Conservation (phyloP, 2,329 filamentous ascomycete genomes). For the Cercospora sp. region DNA sequence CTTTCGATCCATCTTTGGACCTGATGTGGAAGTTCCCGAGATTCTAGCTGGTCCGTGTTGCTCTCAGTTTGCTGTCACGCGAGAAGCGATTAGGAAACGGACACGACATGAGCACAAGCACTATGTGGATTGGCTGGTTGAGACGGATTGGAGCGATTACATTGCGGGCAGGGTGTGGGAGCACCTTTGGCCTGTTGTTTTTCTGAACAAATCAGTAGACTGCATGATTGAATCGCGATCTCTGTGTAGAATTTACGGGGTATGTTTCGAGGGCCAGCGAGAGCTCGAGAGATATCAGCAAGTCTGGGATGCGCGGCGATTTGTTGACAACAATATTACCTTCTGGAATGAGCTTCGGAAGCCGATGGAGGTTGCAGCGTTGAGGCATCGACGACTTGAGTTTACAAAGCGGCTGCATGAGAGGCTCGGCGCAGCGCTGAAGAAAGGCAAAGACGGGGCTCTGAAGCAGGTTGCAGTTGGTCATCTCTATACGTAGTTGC, state of each 20-base stretch:
- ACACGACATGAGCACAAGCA: constrained; percentile 21
- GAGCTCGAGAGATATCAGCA: constrained; percentile 21
- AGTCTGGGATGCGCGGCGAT: constrained; percentile 25
- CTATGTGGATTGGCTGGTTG: constrained; percentile 18
- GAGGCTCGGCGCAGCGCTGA: constrained; percentile 5
- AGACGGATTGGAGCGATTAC: constrained; percentile 20
- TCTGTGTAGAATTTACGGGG: constrained; percentile 25
- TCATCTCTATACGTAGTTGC: neutral
- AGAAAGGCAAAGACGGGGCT: constrained; percentile 4
- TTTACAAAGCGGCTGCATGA: constrained; percentile 16
- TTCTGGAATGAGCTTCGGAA: constrained; percentile 23
- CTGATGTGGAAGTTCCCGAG: constrained; percentile 21
- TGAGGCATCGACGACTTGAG: constrained; percentile 8
- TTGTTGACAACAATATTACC: constrained; percentile 15
- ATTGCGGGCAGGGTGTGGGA: constrained; percentile 27
- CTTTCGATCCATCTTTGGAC: constrained; percentile 23
- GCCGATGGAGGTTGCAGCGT: constrained; percentile 4
- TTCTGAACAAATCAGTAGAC: constrained; percentile 20
- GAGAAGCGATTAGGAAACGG: constrained; percentile 18
- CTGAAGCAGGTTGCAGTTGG: neutral
- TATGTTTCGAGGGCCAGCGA: constrained; percentile 22
- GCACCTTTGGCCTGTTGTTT: constrained; percentile 29
- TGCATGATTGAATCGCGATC: constrained; percentile 18
- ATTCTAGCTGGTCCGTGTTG: constrained; percentile 28
- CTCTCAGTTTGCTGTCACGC: constrained; percentile 27